Evolutionary conservation across 2,329 filamentous ascomycete species (phyloP), one percentile per base, ranked within the genome.

Genomic region (Xylaria hypoxylon): DNA sequence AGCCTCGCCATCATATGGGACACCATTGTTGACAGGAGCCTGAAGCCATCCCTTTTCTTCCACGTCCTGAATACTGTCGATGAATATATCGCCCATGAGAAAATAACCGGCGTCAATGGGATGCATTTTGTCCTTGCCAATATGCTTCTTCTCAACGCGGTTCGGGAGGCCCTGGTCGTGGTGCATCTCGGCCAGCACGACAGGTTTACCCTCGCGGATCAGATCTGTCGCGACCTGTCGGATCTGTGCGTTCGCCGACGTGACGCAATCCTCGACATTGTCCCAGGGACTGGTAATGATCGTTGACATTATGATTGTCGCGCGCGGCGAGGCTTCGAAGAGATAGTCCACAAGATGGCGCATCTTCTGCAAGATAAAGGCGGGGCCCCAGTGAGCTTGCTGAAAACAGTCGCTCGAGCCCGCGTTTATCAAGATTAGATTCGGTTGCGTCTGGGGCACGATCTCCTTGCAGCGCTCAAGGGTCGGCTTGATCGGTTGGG

Each of bases 41-140:
- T 66, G 64, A 33, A 75, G 38, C 64, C 71, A 74, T 17, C 72
- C 74, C 17, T 72, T 73, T 24, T 70, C 70, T 17, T 74, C 72
- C n/a, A 71, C 73, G 28, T 75, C 74, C 11, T 68, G 62, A 17
- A 75, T 74, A 28, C 70, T 71, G 52, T 74, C 73, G 31, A 75
- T 74, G 53, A 75, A 75, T 22, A 74, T 73, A n/a, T 75, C 73
- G n/a, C 72, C 73, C 73, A 75, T 75, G 52, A 74, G 69, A 58
- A 74, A 74, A 55, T 75, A 75, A n/a, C 73, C 73, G 17, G 57
- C 68, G 38, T 74, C 72, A n/a, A 71, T 74, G 15, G 73, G 73
- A 51, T 75, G 73, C 73, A 74, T 74, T n/a, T 70, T 62, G 42
- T 75, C 74, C 11, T 69, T 67, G 15, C 74, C 71, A 15, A 76